phyloP scores from a whole-genome alignment of 768 basidiomycete genomes.

The Kwoniella heveanensis region DNA sequence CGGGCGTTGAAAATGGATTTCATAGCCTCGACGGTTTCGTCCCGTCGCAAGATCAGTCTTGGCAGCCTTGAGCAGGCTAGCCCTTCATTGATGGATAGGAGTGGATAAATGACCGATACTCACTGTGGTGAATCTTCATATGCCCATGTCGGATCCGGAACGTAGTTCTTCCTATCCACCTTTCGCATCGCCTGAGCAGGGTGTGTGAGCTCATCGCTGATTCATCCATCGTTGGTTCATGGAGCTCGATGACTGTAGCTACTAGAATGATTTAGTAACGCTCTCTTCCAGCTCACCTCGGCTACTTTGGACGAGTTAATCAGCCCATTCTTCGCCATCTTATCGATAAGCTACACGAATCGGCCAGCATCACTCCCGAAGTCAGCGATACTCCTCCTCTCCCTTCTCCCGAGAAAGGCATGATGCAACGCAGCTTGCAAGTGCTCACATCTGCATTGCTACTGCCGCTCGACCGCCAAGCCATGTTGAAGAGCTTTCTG shows the following conservation, averaged over 20 bases:
- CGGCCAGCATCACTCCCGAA: too few relatives aligned
- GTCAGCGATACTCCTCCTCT: too few relatives aligned
- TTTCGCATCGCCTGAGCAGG: slow-evolving; percentile 65
- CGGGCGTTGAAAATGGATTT: too few relatives aligned
- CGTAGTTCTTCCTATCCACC: slow-evolving; percentile 73
- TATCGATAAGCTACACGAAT: slow-evolving; percentile 65
- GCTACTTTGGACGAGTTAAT: slow-evolving; percentile 64
- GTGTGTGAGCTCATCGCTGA: not conserved
- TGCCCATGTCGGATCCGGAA: slow-evolving; percentile 60
- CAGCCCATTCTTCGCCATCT: slow-evolving; percentile 64
- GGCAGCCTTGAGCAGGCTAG: too few relatives aligned
- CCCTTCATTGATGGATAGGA: too few relatives aligned
- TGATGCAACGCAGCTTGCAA: too few relatives aligned
- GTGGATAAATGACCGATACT: slow-evolving; percentile 16
- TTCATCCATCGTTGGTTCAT: too few relatives aligned
- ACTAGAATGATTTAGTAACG: too few relatives aligned
- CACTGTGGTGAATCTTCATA: slow-evolving; percentile 81
- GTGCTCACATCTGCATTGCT: slow-evolving; percentile 64
- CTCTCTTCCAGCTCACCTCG: slow-evolving; percentile 59
- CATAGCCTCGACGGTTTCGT: too few relatives aligned
- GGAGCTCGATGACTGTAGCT: too few relatives aligned
- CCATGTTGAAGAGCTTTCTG: slow-evolving; percentile 25
- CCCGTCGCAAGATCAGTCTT: too few relatives aligned
- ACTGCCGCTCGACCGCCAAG: slow-evolving; percentile 66
- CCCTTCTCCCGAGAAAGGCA: too few relatives aligned